phyloP scores from a whole-genome alignment of 2,329 filamentous ascomycete genomes.

The Diaporthe velutina region DNA sequence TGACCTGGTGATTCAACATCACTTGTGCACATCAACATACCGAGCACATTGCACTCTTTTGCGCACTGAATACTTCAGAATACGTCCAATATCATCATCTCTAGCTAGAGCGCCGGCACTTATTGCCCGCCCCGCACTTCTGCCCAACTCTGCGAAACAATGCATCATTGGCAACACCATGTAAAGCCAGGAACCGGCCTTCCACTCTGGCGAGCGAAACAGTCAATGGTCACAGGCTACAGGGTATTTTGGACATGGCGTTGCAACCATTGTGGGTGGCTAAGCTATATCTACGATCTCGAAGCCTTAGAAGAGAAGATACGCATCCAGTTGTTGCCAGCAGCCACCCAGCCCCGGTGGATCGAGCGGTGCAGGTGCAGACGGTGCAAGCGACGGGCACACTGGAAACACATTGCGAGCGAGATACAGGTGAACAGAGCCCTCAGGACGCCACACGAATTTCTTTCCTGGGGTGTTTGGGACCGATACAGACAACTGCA shows the following conservation, averaged over 20 bases:
- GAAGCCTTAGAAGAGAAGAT: too few relatives aligned
- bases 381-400: neutral
- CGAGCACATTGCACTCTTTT: neutral
- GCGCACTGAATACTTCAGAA: too few relatives aligned
- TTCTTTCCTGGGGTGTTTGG: neutral
- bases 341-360: too few relatives aligned
- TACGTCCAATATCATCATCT: neutral
- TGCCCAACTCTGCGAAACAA: neutral
- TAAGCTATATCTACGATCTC: neutral
- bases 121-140: too few relatives aligned
- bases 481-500: neutral
- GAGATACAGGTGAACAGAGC: neutral
- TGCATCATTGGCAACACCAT: too few relatives aligned
- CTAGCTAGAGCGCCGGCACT: too few relatives aligned
- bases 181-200: neutral
- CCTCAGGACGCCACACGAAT: neutral
- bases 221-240: neutral
- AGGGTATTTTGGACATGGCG: neutral
- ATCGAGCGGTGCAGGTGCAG: neutral
- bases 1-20: neutral
- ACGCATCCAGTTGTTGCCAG: accelerated
- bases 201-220: too few relatives aligned
- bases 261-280: neutral
- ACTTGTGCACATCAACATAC: neutral
- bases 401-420: neutral